A percentile compares a stretch with the other conserved stretches of the same genome.
Conservation (phyloP, 805 yeast species). For the Kluyveromyces nonfermentans region DNA sequence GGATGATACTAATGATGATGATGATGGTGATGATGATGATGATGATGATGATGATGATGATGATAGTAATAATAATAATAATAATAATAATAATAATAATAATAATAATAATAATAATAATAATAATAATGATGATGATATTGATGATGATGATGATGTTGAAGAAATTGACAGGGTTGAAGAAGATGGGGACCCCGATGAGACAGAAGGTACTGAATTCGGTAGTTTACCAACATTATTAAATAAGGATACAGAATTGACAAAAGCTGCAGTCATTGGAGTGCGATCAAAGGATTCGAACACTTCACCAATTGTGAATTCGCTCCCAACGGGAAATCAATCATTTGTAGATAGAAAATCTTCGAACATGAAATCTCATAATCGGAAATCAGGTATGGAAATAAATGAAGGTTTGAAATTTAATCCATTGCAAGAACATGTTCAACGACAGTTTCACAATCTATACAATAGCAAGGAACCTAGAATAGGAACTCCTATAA, state of each 20-base stretch:
- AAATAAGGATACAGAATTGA: background rate
- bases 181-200: too few relatives aligned
- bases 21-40: constrained; percentile 1
- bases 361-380: background rate
- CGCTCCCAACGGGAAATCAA: background rate
- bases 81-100: too few relatives aligned
- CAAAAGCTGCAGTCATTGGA: background rate
- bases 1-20: constrained; percentile 9
- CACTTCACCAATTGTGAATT: too few relatives aligned
- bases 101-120: constrained; percentile 4
- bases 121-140: constrained; percentile 9
- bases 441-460: constrained; percentile 21
- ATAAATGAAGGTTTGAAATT: constrained; percentile 10
- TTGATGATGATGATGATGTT: constrained; percentile 3
- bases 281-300: background rate
- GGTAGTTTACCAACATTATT: background rate
- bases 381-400: background rate
- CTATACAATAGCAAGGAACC: constrained; percentile 10
- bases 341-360: background rate
- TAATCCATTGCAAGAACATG: constrained; percentile 20
- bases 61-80: background rate
- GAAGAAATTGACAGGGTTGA: too few relatives aligned
- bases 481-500: constrained; percentile 2
- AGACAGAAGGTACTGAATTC: background rate
- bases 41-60: background rate